A percentile compares a stretch with the other conserved stretches of the same genome.
Conservation (phyloP, 495 filamentous ascomycete genomes). For the Penicillium lagena region DNA sequence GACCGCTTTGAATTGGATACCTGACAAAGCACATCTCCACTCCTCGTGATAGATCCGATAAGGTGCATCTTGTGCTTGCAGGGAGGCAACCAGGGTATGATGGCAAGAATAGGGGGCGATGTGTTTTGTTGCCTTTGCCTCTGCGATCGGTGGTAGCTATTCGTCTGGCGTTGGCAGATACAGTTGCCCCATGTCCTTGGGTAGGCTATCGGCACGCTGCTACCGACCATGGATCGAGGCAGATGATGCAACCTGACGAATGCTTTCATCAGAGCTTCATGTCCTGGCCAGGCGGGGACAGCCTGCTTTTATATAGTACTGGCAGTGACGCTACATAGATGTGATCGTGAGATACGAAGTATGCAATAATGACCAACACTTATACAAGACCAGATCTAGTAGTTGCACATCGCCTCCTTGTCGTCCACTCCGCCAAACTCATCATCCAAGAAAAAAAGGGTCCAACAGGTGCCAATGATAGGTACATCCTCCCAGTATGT, state of each 20-base stretch:
- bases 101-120: neutral
- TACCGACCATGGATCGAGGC: conserved; percentile 21
- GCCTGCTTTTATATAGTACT: conserved; percentile 14
- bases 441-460: neutral
- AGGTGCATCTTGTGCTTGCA: neutral
- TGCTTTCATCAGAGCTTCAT: conserved; percentile 23
- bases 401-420: no score
- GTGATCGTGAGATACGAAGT: conserved; percentile 17
- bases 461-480: conserved; percentile 12
- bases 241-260: conserved; percentile 31
- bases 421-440: neutral
- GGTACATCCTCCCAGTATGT: conserved; percentile 15
- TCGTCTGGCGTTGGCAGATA: neutral
- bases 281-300: conserved; percentile 1
- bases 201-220: conserved; percentile 8
- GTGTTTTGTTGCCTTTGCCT: neutral
- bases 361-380: conserved; percentile 28
- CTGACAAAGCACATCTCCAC: no score
- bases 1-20: no score
- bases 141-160: neutral
- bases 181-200: conserved; percentile 13
- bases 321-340: conserved; percentile 25
- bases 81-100: conserved; percentile 1
- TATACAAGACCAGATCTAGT: conserved; percentile 3
- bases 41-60: no score